Base-by-base conservation (phyloP, 2,329 filamentous ascomycete genomes). In the Aaosphaeria arxii region DNA sequence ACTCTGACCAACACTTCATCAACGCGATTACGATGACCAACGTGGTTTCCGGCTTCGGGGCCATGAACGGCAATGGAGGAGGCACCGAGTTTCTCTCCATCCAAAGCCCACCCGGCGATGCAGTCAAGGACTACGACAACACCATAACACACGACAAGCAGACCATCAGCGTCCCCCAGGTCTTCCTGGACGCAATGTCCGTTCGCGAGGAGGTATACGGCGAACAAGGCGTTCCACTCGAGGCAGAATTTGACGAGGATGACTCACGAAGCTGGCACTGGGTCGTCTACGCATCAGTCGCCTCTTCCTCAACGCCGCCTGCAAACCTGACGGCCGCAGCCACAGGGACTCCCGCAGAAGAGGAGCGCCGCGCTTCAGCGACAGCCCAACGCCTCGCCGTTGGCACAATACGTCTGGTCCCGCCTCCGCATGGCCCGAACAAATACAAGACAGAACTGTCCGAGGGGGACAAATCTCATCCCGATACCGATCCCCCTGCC, bases 211-310 rank as follows among this genome's bases (percentile, higher is more conserved):
- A 71, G 36, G 82, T 85, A 54, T 85, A 80, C 56, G 70, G 78
- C 49, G 82, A 84, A 62, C 82, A 85, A 54, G 68, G 73, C 24
- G 76, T 81, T 30, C 71, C 75, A 0, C 69, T 83, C 1, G 83
- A 87, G 35, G 82, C 84, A 55, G 91, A 97, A 69, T 79, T 89
- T 55, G 92, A 96, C 73, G 73, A 78, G 1, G 90, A 96, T 65
- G 92, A 97, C 67, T 57, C 79, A 1, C 81, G 88, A 33, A 86
- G 84, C 57, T 92, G 86, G 72, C 91, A 96, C 70, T 96, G 89
- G 88, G 86, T 96, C 30, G 77, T 86, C n/a, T 96, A 95, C 70
- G 83, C 83, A 42, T 84, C 79, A 11, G 77, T 87, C 47, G 67
- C 64, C 49, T 79, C 79, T 46, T 74, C 58, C 13, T 49, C 51